Base-by-base conservation (phyloP, 257 asterid genomes). In the Ophiorrhiza pumila region DNA sequence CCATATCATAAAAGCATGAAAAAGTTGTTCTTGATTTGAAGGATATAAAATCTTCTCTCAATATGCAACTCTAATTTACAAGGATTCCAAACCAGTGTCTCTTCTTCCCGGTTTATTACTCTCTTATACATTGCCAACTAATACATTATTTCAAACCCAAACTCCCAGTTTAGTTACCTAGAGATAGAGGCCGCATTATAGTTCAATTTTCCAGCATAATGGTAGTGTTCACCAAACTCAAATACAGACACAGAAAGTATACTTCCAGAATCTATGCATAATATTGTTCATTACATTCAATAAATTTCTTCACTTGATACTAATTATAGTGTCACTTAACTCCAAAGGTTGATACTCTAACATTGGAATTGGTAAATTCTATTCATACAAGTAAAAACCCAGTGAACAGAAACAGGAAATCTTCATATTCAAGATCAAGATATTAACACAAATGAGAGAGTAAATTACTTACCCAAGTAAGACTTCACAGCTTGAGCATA, bases 401-500 rank as follows among this genome's bases (percentile, higher is more conserved):
- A 18, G 55, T 14, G 14, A 49, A 49, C n/a, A 49, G 50, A 8
- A 45, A 45, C 7, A n/a, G 1, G 4, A 18, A 2, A 49, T 49
- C n/a, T 2, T 49, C 17, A 49, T 49, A 17, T 5, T 49, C 8
- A 13, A 49, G n/a, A 49, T 49, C 52, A 46, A 20, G 57, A 50
- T 17, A 50, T 50, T 22, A 23, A 50, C 68, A 27, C 17, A 18
- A 49, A 64, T 5, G 14, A 22, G 27, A 41, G 5, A 52, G 41
- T 32, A 63, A 39, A 39, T n/a, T 59, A 20, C 42, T 73, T 50
- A 87, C 90, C 88, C 76, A 87, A 67, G 76, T 83, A 87, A 53
- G 87, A 80, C 42, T 71, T 73, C 29, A 85, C 92, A 66, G 90
- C 92, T 57, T 80, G 82, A 53, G 85, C 83, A 80, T 80, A 87